phyloP scores from a whole-genome alignment of 768 basidiomycete species.

The Mycena venus region DNA sequence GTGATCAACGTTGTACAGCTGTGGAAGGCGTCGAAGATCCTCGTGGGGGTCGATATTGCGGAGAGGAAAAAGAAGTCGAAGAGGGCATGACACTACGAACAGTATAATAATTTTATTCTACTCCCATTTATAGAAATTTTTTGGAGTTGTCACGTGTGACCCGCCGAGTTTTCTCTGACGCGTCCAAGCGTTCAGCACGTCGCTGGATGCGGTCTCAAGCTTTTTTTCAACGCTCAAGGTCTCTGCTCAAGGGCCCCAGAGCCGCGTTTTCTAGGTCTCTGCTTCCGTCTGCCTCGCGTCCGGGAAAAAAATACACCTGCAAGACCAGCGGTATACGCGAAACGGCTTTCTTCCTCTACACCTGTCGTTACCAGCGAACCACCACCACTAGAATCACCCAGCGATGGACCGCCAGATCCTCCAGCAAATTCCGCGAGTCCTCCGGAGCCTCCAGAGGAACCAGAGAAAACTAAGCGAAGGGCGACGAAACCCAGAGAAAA shows the following conservation, averaged over 20 bases:
- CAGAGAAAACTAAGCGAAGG: conserved; percentile 58
- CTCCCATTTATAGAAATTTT: background rate
- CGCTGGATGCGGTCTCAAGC: conserved; percentile 31
- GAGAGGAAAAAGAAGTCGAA: conserved; percentile 80
- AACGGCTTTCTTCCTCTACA: conserved; percentile 36
- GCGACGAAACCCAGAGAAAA: conserved; percentile 40
- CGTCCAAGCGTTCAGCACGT: background rate
- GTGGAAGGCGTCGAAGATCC: conserved; percentile 97
- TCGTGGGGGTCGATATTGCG: conserved; percentile 93
- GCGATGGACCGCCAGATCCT: conserved; percentile 32
- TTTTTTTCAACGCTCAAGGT: conserved; percentile 20
- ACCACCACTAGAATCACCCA: conserved; percentile 18
- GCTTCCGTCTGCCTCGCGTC: conserved; percentile 17
- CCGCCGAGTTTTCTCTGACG: background rate
- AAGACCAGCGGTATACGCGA: conserved; percentile 26
- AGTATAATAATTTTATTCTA: conserved; percentile 29
- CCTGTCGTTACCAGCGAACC: conserved; percentile 24
- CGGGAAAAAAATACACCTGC: conserved; percentile 28
- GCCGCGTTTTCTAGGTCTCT: conserved; percentile 8
- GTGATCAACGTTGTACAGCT: conserved; percentile 95
- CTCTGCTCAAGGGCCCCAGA: conserved; percentile 22
- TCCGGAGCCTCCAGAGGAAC: conserved; percentile 50
- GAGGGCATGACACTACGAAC: conserved; percentile 48
- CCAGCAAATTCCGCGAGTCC: conserved; percentile 23
- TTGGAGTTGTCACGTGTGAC: background rate